phyloP scores from a whole-genome alignment of 805 yeast species.

The Zygosaccharomyces bailii region DNA sequence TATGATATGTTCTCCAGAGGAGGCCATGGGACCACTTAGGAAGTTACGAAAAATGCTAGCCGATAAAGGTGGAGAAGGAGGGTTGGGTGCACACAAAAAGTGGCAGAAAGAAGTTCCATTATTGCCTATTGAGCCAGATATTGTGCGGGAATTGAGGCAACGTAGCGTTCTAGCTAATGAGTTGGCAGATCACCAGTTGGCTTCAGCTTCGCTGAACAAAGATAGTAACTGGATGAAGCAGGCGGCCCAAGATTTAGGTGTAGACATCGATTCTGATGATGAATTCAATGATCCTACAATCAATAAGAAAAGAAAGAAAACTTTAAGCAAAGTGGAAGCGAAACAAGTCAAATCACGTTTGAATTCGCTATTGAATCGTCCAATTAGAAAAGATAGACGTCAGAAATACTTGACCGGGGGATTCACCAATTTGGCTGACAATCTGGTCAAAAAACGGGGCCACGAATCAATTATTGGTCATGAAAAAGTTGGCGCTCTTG shows the following conservation, averaged over 20 bases:
- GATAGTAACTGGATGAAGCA: constrained; percentile 79
- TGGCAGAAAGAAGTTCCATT: constrained; percentile 58
- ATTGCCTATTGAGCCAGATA: constrained; percentile 72
- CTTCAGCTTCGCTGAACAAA: constrained; percentile 55
- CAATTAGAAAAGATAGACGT: constrained; percentile 62
- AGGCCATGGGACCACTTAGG: constrained; percentile 81
- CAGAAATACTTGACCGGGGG: constrained; percentile 80
- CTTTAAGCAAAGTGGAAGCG: constrained; percentile 49
- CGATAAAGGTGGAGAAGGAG: constrained; percentile 19
- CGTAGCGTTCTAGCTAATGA: constrained; percentile 67
- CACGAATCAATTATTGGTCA: constrained; percentile 71
- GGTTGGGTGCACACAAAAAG: constrained; percentile 35
- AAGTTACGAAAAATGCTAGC: constrained; percentile 63
- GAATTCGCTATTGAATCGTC: constrained; percentile 46
- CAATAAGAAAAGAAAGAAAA: constrained; percentile 57
- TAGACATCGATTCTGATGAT: constrained; percentile 64
- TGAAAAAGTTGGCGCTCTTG: constrained; percentile 62
- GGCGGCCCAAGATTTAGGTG: constrained; percentile 91
- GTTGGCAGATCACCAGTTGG: constrained; percentile 68
- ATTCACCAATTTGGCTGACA: constrained; percentile 69
- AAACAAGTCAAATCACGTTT: constrained; percentile 50
- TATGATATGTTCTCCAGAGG: constrained; percentile 89
- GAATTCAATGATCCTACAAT: constrained; percentile 52
- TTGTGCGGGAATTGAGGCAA: constrained; percentile 65
- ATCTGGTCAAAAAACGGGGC: constrained; percentile 62